Evolutionary conservation across 2,329 filamentous ascomycete species (phyloP), one percentile per base, ranked within the genome.

Genomic region (Ophiostoma ulmi): DNA sequence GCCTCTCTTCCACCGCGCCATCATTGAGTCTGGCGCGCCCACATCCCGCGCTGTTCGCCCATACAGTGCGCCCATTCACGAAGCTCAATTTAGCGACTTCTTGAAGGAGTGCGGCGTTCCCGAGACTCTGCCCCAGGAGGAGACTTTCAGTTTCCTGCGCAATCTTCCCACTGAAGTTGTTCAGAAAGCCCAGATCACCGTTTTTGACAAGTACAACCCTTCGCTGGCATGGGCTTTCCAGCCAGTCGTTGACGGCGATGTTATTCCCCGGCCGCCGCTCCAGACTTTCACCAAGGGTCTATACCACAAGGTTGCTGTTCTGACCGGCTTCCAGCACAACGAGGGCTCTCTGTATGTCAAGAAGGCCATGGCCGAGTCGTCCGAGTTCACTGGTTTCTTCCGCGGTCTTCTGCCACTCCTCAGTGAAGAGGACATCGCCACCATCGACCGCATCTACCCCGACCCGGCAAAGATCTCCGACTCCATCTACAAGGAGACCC

Each of bases 221-320:
- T 77, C 77, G 14, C 74, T 82, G 35, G 77, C 78, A 4, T 82
- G 80, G 80, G 77, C 86, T 0, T 88, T 87, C 77, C 86, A 87
- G 73, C 86, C 85, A 0, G 84, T 86, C 5, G 84, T 87, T 65
- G 77, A 77, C 69, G 76, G 76, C 38, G 74, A 76, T 22, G 70
- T 77, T 22, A 78, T 78, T 69, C 73, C 73, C 14, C 74, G 74
- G 22, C 72, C 74, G 14, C 77, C 77, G 3, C 72, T 78, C 20
- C 74, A 76, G 35, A 74, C 75, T 0, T 77, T 75, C 73, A 72
- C 71, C 3, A 41, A 67, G 55, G 76, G 77, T 0, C 71, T 71
- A 14, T 78, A 76, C 76, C 75, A 78, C 76, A 74, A 75, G 65
- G 72, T 78, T 35, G 80, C 80, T 4, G 79, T 83, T 67, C 76